Evolutionary conservation across 495 filamentous ascomycete genomes (phyloP), one percentile per base, ranked within the genome.

Genomic region (Neurospora sp.): DNA sequence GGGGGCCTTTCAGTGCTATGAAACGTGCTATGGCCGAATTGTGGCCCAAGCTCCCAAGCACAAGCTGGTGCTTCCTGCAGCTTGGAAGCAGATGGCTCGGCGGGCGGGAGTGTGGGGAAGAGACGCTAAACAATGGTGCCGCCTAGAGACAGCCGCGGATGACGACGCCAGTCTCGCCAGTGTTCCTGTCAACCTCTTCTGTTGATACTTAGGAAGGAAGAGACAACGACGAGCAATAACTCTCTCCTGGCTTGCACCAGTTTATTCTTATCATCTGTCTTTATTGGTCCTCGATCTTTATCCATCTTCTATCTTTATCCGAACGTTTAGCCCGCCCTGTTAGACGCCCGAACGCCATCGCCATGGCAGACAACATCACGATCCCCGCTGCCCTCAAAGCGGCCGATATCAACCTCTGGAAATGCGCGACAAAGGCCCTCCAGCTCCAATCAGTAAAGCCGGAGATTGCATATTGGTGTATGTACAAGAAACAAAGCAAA

Each of bases 391-490:
- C 89, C 78, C 83, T 99, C 31, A 92, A 90, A 80, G 84, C 89
- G 35, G 90, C 91, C 71, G 93, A 95, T 76, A 89, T 97, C 76
- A 89, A 88, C 73, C 89, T 91, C 18, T 80, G 81, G 73, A 85
- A 84, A 75, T 98, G 94, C 79, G 91, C 93, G 70, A 81, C 89
- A 20, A 89, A 96, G 72, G 95, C 93, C 20, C 87, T 89, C 42
- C 96, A 98, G 82, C 86, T 99, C 38, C 94, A 95, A 79, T 88
- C 85, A 66, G 88, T 88, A 66, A 94, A 94, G 83, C 94, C 96
- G 14, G 90, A 94, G 73, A 88, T 98, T 69, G 87, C 94, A 42
- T 98, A 98, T 80, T 98, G 94, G 92, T 97, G 95, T 97, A 86
- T 82, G 92, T 87, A 11, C 48, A 27, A 59, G 48, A 59, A 12